Percentiles rank a stretch among this genome's conserved stretches.
phyloP scores from a whole-genome alignment of 1,284 basidiomycete genomes.

The Sanghuangporus weigelae region DNA sequence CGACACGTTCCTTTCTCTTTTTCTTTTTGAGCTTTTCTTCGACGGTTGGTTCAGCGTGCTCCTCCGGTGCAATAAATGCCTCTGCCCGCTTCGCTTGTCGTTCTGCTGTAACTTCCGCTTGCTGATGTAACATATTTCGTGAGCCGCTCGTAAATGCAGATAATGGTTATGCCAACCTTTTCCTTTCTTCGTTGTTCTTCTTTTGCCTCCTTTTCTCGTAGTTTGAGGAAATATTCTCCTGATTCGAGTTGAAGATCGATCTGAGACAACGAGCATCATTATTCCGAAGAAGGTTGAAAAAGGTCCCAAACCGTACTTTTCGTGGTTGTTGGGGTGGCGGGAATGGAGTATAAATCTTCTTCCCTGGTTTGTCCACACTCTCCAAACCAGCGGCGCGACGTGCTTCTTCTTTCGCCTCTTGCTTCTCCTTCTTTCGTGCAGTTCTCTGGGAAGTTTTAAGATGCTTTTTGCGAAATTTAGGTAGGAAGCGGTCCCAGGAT shows the following conservation, averaged over 20 bases:
- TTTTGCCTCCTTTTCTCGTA: conserved; percentile 69
- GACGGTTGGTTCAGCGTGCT: conserved; percentile 64
- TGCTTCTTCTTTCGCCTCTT: conserved; percentile 20
- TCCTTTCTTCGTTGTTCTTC: conserved; percentile 62
- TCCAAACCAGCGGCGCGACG: conserved; percentile 46
- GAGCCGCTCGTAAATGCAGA: neutral
- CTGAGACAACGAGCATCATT: conserved; percentile 31
- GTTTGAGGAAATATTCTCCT: conserved; percentile 97
- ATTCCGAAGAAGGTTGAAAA: neutral
- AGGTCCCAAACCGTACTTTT: conserved; percentile 51
- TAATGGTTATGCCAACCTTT: conserved; percentile 41
- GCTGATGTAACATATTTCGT: conserved; percentile 37
- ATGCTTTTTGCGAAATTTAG: conserved; percentile 92
- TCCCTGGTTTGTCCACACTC: conserved; percentile 51
- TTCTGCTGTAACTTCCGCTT: conserved; percentile 67
- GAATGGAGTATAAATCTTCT: conserved; percentile 99
- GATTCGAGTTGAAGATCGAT: conserved; percentile 93
- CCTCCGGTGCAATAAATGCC: conserved; percentile 78
- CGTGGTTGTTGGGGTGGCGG: conserved; percentile 91
- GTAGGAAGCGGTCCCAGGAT: conserved; percentile 97
- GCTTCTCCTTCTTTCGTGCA: conserved; percentile 71
- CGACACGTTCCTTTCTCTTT: conserved; percentile 27
- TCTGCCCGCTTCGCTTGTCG: conserved; percentile 75
- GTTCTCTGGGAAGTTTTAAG: conserved; percentile 92
- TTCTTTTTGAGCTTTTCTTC: conserved; percentile 69